Base-by-base conservation (phyloP, 805 yeast species). In the Ogataea chonburiensis region DNA sequence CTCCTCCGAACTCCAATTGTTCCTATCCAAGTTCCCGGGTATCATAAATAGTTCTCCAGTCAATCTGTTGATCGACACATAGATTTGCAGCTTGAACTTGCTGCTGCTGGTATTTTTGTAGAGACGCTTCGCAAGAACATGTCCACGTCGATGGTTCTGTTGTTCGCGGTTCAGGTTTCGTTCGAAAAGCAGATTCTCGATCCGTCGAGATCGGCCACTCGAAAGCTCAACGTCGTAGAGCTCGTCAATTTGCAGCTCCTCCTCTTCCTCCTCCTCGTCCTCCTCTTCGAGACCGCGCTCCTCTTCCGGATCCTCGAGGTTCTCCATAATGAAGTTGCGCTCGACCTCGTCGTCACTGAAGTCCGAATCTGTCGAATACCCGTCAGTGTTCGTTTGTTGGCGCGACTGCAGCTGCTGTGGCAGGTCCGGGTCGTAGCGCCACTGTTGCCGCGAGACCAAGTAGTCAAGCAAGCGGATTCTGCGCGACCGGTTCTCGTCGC, bases 1-100 rank as follows among this genome's bases (percentile, higher is more conserved):
- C 29, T 58, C 61, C 32, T 58, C 61, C 10, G 55, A 43, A 36
- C 63, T 56, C 64, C 64, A 60, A 33, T 56, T 52, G 33, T 56
- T 56, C 18, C 42, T 40, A 42, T 60, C 66, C 34, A 61, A 35
- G 30, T 62, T 62, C 6, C 63, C 64, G 10, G 65, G 59, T 20
- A 52, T 41, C 39, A 58, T 34, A 38, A 44, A 53, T 12, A 62
- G 39, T 22, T 61, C 66, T 3, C 67, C 67, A 2, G 64, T 58
- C 9, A 47, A 30, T 31, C 67, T 48, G 40, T 61, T 54, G 31
- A 62, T 50, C 3, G 57, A 49, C 4, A 49, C 48, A 32, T 56
- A 46, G 10, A 62, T 15, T 21, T 47, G 46, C 34, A 61, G 38
- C 23, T 45, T 56, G 31, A 57, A 28, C 14, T 46, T 45, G 12